Evolutionary conservation across 2,329 filamentous ascomycete species (phyloP).

Genomic region (Alternaria sp.): DNA sequence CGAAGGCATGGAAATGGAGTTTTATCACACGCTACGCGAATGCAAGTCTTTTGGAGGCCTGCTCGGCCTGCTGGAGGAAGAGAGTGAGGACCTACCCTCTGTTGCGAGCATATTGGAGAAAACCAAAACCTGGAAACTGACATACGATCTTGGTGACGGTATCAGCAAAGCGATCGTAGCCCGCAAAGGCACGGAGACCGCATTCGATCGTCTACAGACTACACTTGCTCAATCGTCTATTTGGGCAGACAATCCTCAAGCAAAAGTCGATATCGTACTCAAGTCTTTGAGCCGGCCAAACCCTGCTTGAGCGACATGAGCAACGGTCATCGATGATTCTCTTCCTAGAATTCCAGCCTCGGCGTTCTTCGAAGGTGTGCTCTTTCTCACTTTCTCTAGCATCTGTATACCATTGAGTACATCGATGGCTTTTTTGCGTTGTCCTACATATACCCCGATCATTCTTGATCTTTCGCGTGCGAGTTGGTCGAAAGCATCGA

Average conservation of each 20-base stretch:
- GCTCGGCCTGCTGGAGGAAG: conserved; percentile 2
- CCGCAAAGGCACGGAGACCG: conserved; percentile 11
- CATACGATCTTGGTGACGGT: conserved; percentile 6
- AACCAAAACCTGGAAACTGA: conserved; percentile 14
- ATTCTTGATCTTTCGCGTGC: not conserved
- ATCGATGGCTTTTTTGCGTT: not conserved
- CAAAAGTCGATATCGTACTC: conserved; percentile 8
- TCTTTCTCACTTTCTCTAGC: conserved; percentile 1
- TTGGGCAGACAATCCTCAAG: not conserved
- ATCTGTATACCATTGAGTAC: not conserved
- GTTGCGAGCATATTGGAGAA: conserved; percentile 2
- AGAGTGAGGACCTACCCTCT: conserved; percentile 4
- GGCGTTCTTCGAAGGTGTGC: not conserved
- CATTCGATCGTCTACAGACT: conserved; percentile 13
- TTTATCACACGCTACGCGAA: conserved; percentile 6
- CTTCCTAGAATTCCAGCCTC: not conserved
- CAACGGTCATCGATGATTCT: not conserved
- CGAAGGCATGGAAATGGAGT: conserved; percentile 11
- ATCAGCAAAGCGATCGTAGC: conserved; percentile 11
- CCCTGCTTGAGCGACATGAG: not conserved
- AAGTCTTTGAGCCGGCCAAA: not conserved
- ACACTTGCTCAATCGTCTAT: conserved; percentile 4
- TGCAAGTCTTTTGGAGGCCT: conserved; percentile 14
- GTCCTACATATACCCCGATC: not conserved
- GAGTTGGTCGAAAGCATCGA: not conserved